These are phyloP conservation scores for Zygoascus biomembranicola DNA, from an alignment of 805 yeast genomes.

Conservation along the genomic window DNA sequence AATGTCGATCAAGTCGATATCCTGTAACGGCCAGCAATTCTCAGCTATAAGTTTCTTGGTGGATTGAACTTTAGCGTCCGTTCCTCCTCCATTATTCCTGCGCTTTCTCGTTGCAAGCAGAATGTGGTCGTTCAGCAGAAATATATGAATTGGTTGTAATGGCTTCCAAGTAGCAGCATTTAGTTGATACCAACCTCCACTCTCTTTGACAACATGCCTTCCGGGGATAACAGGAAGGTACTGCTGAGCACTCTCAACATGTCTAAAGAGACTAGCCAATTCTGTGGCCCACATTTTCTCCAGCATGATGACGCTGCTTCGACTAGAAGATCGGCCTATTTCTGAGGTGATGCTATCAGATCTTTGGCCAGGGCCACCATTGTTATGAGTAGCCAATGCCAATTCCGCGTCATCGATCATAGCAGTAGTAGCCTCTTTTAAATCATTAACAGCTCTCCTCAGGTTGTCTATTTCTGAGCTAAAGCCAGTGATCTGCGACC, in stretches of 20 bases:
- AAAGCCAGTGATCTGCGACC: conserved; percentile 51
- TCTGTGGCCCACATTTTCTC: conserved; percentile 79
- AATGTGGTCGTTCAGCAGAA: conserved; percentile 67
- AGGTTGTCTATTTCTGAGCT: conserved; percentile 55
- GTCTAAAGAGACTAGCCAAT: conserved; percentile 59
- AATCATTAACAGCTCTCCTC: conserved; percentile 49
- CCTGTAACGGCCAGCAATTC: conserved; percentile 70
- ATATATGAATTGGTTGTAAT: conserved; percentile 64
- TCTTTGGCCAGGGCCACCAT: conserved; percentile 10
- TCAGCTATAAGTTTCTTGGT: conserved; percentile 51
- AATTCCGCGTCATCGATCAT: conserved; percentile 52
- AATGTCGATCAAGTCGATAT: conserved; percentile 42
- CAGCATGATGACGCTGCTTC: conserved; percentile 62
- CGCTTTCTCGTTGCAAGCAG: conserved; percentile 61
- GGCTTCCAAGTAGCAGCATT: conserved; percentile 82
- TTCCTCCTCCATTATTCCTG: conserved; percentile 21
- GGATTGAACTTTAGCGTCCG: conserved; percentile 18
- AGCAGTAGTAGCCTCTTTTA: conserved; percentile 51
- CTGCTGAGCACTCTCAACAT: conserved; percentile 88
- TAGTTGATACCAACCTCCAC: conserved; percentile 79
- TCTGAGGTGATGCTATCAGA: background rate
- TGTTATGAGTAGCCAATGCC: conserved; percentile 5
- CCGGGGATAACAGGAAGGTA: conserved; percentile 67
- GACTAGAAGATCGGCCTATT: conserved; percentile 7
- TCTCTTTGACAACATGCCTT: conserved; percentile 69